Evolutionary conservation across 805 yeast species (phyloP), one percentile per base, ranked within the genome.

Genomic region (Scheffersomyces coipomensis): DNA sequence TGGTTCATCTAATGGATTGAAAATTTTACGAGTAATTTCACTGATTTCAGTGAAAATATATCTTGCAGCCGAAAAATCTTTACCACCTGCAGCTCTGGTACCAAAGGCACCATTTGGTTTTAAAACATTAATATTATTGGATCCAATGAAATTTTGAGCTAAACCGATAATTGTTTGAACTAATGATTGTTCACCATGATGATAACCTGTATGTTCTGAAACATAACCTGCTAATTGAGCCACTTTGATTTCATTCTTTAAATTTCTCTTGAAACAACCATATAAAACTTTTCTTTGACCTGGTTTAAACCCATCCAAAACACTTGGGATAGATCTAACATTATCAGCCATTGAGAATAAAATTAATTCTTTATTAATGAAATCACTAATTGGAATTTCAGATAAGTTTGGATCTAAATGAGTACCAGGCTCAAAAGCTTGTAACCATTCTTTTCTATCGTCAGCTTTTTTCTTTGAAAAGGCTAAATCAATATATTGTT

Each of bases 11-110:
- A 81, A 72, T 0, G 86, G 79, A 49, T 86, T 82, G 63, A 91
- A 89, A 5, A 91, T 76, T 39, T 71, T 79, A 41, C 85, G 72
- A 0, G 98, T 86, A 35, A 93, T 72, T 24, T 83, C 80, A 39
- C 78, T 79, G 47, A 93, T 67, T 54, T 87, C 89, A 0, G 99
- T 93, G 62, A 78, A 87, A 60, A 93, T 90, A 71, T 93, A 93
- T 77, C 99, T 90, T 33, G 97, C 83, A 19, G 98, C 97, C n/a
- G 98, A 86, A 12, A 90, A 93, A 71, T 93, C 99, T 61, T 93
- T 93, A 70, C 99, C 99, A 63, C 99, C 99, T 19, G 88, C 75
- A 19, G 93, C 90, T 66, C 99, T 81, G 1, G 97, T 83, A 76
- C 99, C 99, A 59, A 93, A 93, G 24, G 88, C 83, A 73, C 99